A percentile compares a stretch with the other conserved stretches of the same genome.
phyloP scores from a whole-genome alignment of 768 basidiomycete genomes.

The Stropharia rugosoannulata region DNA sequence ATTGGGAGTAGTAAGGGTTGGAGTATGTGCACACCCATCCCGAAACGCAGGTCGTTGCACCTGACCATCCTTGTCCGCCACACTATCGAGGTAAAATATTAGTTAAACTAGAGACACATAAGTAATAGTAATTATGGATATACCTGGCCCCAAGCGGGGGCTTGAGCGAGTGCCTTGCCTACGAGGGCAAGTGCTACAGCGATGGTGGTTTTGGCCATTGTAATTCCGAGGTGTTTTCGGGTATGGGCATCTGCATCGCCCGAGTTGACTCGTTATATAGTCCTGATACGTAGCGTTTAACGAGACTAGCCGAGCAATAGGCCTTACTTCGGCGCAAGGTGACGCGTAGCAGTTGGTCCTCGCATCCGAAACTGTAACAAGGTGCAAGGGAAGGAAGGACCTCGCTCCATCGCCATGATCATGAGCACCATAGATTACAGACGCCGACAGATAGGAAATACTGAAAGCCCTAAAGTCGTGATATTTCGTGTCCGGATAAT shows the following conservation, averaged over 20 bases:
- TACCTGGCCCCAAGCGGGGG: slow-evolving; percentile 37
- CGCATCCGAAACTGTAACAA: not conserved
- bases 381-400: not conserved
- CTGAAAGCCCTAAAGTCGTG: not conserved
- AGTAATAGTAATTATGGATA: not conserved
- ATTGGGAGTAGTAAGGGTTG: slow-evolving; percentile 54
- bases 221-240: not conserved
- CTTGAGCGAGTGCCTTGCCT: slow-evolving; percentile 13
- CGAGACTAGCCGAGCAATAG: slow-evolving; percentile 31
- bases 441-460: too few relatives aligned
- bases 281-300: not conserved
- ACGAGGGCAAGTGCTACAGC: slow-evolving; percentile 8
- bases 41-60: slow-evolving; percentile 46
- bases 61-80: slow-evolving; percentile 51
- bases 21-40: slow-evolving; percentile 45
- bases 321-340: slow-evolving; percentile 31
- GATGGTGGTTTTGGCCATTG: slow-evolving; percentile 13
- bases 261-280: slow-evolving; percentile 8
- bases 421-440: not conserved
- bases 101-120: not conserved
- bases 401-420: slow-evolving; percentile 1
- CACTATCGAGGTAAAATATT: slow-evolving; percentile 34
- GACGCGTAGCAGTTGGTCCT: not conserved
- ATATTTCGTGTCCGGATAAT: not conserved
- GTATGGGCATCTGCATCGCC: not conserved